A percentile compares a stretch with the other conserved stretches of the same genome.
These are phyloP conservation scores for Chernovozyma sophiae-reginae DNA, from an alignment of 1,139 yeast genomes.

Conservation along the genomic window DNA sequence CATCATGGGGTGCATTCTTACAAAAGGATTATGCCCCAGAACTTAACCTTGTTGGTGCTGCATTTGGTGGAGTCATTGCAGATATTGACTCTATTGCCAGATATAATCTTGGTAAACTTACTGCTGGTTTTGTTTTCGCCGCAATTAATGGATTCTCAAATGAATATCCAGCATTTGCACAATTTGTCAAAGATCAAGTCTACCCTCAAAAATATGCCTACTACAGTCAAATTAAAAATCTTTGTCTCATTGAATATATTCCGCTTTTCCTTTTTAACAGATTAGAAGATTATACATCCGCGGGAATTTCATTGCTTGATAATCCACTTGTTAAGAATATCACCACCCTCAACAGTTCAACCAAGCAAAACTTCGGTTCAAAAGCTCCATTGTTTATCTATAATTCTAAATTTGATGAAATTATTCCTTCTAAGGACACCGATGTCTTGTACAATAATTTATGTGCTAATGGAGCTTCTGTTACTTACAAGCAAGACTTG, in stretches of 20 bases:
- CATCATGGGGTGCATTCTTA: conserved; percentile 19
- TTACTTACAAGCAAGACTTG: conserved; percentile 8
- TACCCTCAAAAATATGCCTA: background rate
- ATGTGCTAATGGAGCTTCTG: conserved; percentile 13
- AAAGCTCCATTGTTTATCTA: conserved; percentile 23
- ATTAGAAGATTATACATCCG: background rate
- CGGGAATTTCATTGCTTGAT: conserved; percentile 3
- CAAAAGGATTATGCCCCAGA: conserved; percentile 22
- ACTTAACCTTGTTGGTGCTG: conserved; percentile 13
- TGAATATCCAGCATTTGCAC: conserved; percentile 23
- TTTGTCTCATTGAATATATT: conserved; percentile 8
- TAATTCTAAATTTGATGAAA: conserved; percentile 21
- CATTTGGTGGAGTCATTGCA: conserved; percentile 13
- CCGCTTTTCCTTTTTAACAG: background rate
- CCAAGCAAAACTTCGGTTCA: conserved; percentile 13
- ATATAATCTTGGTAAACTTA: conserved; percentile 18
- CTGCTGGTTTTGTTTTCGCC: conserved; percentile 23
- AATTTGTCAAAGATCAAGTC: conserved; percentile 6
- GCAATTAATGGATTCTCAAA: conserved; percentile 24
- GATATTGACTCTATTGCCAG: conserved; percentile 18
- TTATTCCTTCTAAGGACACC: conserved; percentile 18
- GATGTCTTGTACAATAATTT: conserved; percentile 18
- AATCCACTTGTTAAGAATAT: conserved; percentile 10
- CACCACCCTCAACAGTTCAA: conserved; percentile 5
- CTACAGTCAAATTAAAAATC: conserved; percentile 1